These are phyloP conservation scores for Penstemon davidsonii DNA, from an alignment of 257 asterid species.

Conservation along the genomic window DNA sequence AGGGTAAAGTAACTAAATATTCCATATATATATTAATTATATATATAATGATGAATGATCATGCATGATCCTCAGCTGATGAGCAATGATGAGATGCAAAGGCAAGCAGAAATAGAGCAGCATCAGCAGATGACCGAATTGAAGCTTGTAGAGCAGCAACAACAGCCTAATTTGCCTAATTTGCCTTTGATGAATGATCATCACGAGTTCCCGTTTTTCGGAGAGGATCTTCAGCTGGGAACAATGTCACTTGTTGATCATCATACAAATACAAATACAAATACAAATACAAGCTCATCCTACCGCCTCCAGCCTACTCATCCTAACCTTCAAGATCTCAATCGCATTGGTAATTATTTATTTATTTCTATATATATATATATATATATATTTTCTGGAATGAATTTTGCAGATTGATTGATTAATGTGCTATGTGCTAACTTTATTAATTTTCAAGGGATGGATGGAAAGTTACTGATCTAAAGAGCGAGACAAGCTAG, in stretches of 20 bases:
- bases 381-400: too few relatives aligned
- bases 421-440: too few relatives aligned
- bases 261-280: background rate
- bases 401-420: too few relatives aligned
- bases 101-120: conserved; percentile 48
- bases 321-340: conserved; percentile 60
- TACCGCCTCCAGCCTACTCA: conserved; percentile 63
- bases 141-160: conserved; percentile 51
- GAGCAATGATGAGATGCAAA: conserved; percentile 52
- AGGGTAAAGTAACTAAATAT: background rate
- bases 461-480: too few relatives aligned
- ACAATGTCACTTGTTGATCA: conserved; percentile 32
- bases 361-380: too few relatives aligned
- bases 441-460: too few relatives aligned
- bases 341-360: conserved; percentile 14
- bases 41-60: too few relatives aligned
- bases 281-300: conserved; percentile 22
- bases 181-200: conserved; percentile 46
- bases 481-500: too few relatives aligned
- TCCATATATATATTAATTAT: too few relatives aligned
- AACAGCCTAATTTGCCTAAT: conserved; percentile 32
- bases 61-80: too few relatives aligned
- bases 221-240: conserved; percentile 55
- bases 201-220: conserved; percentile 55
- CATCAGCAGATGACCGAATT: conserved; percentile 53